Base-by-base conservation (phyloP, 371 early-diverging fungal genomes). In the Mortierella sp. region DNA sequence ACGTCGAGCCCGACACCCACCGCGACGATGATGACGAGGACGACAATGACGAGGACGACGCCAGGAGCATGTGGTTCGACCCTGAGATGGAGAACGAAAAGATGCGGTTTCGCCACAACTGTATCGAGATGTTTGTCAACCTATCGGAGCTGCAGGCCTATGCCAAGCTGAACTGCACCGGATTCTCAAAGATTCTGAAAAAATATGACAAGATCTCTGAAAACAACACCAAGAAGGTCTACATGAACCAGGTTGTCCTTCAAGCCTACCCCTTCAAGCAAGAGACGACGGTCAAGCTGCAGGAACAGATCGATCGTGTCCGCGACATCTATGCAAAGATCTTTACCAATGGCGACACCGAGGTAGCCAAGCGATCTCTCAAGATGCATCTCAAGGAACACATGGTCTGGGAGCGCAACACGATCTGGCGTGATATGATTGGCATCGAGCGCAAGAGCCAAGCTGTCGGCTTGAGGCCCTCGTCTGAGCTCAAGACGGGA, bases 361-460 rank as follows among this genome's bases (percentile, higher is more conserved):
- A 92, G 50, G 88, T 90, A 21, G 96, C 97, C 0, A 89, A 91
- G 31, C 88, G 88, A 1, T 96, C 96, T 70, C 93, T 99, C 31
- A 94, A 95, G 74, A 89, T 91, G 34, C 94, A 96, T 78, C 89
- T 98, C 81, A 90, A 97, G 67, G 98, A 98, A 78, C 96, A 95
- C 59, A 94, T 99, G 76, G 97, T 96, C 5, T 98, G 96, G 95
- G 98, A 98, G 85, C 94, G 99, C 82, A 98, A 98, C 87, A 98
- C 98, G 0, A 95, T 99, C 10, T 99, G 99, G 99, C 92, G 97
- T 75, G 99, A 99, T 83, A 96, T 98, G 97, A 93, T 99, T 73
- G 95, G 96, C 24, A 91, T 93, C 81, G 99, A 98, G 86, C 92
- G 99, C 71, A 93, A 93, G 88, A 91, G 93, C 16, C 91, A 93